phyloP scores from a whole-genome alignment of 1,284 basidiomycete genomes.

The Pulchroboletus neoregius region DNA sequence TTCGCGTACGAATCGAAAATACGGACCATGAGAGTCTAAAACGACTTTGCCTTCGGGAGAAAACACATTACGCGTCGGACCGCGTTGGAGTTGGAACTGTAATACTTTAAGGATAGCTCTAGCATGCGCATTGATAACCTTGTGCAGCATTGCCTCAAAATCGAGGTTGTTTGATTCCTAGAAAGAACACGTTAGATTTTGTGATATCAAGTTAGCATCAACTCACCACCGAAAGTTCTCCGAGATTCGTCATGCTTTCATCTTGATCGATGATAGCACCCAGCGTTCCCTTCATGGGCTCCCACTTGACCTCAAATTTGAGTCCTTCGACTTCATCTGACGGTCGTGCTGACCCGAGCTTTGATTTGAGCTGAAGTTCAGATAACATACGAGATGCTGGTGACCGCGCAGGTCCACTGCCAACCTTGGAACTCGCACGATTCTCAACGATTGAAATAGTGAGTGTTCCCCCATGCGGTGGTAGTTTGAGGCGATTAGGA shows the following conservation, averaged over 20 bases:
- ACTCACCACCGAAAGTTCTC: conserved; percentile 47
- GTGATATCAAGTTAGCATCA: not conserved
- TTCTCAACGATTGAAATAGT: conserved; percentile 46
- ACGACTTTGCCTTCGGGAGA: conserved; percentile 54
- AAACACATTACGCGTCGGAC: conserved; percentile 51
- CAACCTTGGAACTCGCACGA: conserved; percentile 35
- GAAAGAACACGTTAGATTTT: conserved; percentile 2
- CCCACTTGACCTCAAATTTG: conserved; percentile 59
- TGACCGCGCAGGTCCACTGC: conserved; percentile 42
- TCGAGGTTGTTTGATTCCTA: conserved; percentile 67
- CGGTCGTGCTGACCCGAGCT: conserved; percentile 47
- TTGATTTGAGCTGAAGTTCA: conserved; percentile 58
- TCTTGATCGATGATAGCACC: conserved; percentile 49
- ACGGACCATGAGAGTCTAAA: conserved; percentile 51
- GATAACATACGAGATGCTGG: conserved; percentile 54
- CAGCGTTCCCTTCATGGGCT: conserved; percentile 56
- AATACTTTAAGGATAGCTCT: conserved; percentile 54
- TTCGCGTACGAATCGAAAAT: not conserved
- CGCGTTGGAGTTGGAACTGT: conserved; percentile 49
- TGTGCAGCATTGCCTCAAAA: conserved; percentile 60
- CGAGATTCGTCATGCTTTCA: conserved; percentile 38
- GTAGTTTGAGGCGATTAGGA: conserved; percentile 43
- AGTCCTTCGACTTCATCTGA: conserved; percentile 71
- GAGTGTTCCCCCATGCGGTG: conserved; percentile 53
- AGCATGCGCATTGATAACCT: conserved; percentile 58